A percentile compares a stretch with the other conserved stretches of the same genome.
phyloP scores from a whole-genome alignment of 805 yeast genomes.

The Tetrapisispora pingtungensis region DNA sequence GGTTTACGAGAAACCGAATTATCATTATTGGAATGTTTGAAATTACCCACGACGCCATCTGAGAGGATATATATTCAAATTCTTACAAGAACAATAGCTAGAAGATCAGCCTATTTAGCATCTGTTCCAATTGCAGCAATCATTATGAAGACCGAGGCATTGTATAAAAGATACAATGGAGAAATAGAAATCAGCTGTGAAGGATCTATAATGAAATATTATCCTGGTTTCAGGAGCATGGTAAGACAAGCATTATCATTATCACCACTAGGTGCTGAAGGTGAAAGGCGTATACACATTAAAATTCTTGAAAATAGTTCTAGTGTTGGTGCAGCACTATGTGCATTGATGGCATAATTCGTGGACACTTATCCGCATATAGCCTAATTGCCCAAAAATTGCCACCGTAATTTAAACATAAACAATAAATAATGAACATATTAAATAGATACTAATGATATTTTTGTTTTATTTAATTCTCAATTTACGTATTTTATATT shows the following conservation, averaged over 20 bases:
- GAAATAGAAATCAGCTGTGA: slow-evolving; percentile 92
- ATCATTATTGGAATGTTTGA: slow-evolving; percentile 51
- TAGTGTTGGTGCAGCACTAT: slow-evolving; percentile 94
- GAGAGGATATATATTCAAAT: slow-evolving; percentile 70
- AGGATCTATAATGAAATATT: slow-evolving; percentile 88
- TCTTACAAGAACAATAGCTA: slow-evolving; percentile 71
- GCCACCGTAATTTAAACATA: too few relatives aligned
- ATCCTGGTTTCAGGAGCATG: slow-evolving; percentile 79
- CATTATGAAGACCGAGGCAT: slow-evolving; percentile 52
- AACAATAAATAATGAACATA: too few relatives aligned
- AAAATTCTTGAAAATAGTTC: slow-evolving; percentile 90
- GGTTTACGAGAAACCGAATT: slow-evolving; percentile 62
- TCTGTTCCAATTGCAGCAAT: slow-evolving; percentile 89
- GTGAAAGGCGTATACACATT: slow-evolving; percentile 62
- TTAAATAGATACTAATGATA: too few relatives aligned
- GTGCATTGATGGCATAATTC: slow-evolving; percentile 49
- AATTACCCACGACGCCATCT: slow-evolving; percentile 55
- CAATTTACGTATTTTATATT: too few relatives aligned
- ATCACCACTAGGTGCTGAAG: slow-evolving; percentile 63
- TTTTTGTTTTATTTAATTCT: too few relatives aligned
- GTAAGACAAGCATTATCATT: slow-evolving; percentile 67
- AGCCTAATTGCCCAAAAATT: too few relatives aligned
- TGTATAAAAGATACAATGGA: slow-evolving; percentile 44
- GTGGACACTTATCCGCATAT: too few relatives aligned
- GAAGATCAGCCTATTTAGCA: slow-evolving; percentile 77